Evolutionary conservation across 805 yeast species (phyloP).

Genomic region (Limtongia smithiae): DNA sequence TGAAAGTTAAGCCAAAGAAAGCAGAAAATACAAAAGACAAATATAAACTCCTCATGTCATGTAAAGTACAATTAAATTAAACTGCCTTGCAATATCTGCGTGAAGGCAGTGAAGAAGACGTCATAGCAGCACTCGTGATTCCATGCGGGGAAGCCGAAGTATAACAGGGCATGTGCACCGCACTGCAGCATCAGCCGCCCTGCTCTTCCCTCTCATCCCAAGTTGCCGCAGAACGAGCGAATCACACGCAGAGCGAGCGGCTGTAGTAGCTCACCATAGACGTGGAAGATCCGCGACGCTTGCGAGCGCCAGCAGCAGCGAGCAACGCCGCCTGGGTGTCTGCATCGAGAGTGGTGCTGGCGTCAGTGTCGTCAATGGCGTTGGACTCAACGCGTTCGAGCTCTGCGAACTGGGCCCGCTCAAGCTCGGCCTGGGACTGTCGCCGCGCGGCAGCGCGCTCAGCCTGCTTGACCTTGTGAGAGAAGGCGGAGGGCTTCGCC

Average conservation of each 20-base stretch:
- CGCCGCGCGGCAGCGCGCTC: conserved; percentile 8
- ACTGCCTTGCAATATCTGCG: too few relatives aligned
- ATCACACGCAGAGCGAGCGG: conserved; percentile 11
- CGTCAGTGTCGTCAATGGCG: background rate
- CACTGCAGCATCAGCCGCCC: too few relatives aligned
- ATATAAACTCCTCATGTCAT: too few relatives aligned
- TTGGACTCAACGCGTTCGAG: background rate
- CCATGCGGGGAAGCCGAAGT: too few relatives aligned
- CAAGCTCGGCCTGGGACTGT: conserved; percentile 11
- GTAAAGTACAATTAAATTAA: too few relatives aligned
- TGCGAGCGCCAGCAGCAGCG: conserved; percentile 3
- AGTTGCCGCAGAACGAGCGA: too few relatives aligned
- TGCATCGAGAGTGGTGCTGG: conserved; percentile 1
- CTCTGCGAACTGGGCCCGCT: conserved; percentile 2
- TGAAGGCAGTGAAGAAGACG: too few relatives aligned
- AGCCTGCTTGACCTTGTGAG: conserved; percentile 13
- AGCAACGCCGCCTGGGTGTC: background rate
- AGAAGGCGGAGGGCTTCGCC: conserved; percentile 16
- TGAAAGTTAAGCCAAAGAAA: too few relatives aligned
- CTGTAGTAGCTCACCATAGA: conserved; percentile 10
- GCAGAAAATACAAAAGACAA: too few relatives aligned
- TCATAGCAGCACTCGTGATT: too few relatives aligned
- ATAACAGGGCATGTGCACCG: too few relatives aligned
- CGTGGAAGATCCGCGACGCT: conserved; percentile 13
- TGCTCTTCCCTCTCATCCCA: too few relatives aligned